phyloP scores from a whole-genome alignment of 2,329 filamentous ascomycete genomes.

The Fusarium equiseti region DNA sequence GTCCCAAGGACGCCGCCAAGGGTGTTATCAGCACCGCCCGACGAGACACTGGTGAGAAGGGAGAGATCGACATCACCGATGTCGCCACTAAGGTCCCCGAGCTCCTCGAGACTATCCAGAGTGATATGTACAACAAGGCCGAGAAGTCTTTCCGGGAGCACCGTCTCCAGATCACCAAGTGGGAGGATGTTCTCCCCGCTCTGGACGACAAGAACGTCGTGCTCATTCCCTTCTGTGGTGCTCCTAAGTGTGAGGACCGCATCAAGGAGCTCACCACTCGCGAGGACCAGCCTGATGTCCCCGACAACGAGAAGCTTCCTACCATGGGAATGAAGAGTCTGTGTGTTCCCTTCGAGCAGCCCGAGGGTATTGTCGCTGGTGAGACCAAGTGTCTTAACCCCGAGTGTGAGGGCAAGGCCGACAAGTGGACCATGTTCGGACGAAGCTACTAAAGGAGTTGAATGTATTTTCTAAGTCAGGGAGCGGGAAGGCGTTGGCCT shows the following conservation, averaged over 20 bases:
- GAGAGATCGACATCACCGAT: constrained; percentile 79
- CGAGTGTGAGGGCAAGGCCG: constrained; percentile 79
- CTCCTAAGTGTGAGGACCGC: constrained; percentile 85
- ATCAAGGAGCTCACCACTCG: constrained; percentile 93
- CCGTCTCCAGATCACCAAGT: constrained; percentile 83
- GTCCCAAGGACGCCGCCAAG: constrained; percentile 91
- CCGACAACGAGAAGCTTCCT: constrained; percentile 66
- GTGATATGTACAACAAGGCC: constrained; percentile 82
- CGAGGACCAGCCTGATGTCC: constrained; percentile 67
- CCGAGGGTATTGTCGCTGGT: constrained; percentile 79
- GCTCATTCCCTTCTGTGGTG: constrained; percentile 90
- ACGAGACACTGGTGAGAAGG: constrained; percentile 88
- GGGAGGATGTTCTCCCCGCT: constrained; percentile 91
- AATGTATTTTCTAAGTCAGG: constrained; percentile 37
- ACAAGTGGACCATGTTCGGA: constrained; percentile 95
- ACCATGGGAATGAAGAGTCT: constrained; percentile 76
- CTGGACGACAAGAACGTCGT: constrained; percentile 94
- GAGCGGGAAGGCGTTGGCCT: constrained; percentile 47
- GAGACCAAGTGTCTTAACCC: constrained; percentile 94
- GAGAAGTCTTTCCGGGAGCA: constrained; percentile 83
- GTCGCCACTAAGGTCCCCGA: constrained; percentile 79
- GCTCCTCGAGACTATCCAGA: constrained; percentile 90
- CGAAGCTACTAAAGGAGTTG: constrained; percentile 68
- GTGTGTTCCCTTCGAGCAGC: constrained; percentile 86
- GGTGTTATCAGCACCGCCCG: constrained; percentile 86